Evolutionary conservation across 148 eudicot species (phyloP).

Genomic region (Silene conica): DNA sequence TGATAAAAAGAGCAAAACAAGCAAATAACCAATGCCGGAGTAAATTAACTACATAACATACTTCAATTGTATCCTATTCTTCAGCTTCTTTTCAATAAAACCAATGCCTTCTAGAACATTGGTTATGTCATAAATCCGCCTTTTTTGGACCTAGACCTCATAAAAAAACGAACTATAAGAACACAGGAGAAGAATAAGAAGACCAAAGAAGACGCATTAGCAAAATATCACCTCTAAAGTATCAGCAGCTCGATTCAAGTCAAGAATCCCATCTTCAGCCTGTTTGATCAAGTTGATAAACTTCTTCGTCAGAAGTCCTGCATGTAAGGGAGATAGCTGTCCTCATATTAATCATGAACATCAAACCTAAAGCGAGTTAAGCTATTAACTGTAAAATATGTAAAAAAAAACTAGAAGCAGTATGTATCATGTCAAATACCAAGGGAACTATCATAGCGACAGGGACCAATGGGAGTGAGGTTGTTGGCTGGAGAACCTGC

Average conservation of each 20-base stretch:
- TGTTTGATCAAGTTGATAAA: constrained; percentile 73
- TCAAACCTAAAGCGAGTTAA: background rate
- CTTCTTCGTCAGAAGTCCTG: constrained; percentile 9
- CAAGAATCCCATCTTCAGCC: constrained; percentile 97
- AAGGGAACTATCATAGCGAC: constrained; percentile 95
- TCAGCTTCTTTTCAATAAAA: constrained; percentile 89
- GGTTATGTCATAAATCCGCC: constrained; percentile 97
- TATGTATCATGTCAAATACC: constrained; percentile 35
- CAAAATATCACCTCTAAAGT: constrained; percentile 40
- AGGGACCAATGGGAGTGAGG: constrained; percentile 76
- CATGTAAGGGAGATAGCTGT: constrained; percentile 3
- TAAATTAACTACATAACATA: constrained; percentile 32
- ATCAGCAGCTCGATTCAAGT: constrained; percentile 89
- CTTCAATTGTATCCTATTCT: constrained; percentile 99
- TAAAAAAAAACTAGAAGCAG: background rate
- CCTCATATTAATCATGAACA: background rate
- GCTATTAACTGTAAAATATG: background rate
- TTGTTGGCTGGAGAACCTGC: constrained; percentile 87
- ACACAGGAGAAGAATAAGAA: background rate
- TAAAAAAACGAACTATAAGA: constrained; percentile 8
- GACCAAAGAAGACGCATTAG: background rate
- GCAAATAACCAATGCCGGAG: background rate
- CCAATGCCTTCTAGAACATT: constrained; percentile 99
- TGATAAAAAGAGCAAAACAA: background rate
- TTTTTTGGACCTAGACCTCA: constrained; percentile 79